Conservation (phyloP, 306 rosid genomes). For the Malus orientalis region DNA sequence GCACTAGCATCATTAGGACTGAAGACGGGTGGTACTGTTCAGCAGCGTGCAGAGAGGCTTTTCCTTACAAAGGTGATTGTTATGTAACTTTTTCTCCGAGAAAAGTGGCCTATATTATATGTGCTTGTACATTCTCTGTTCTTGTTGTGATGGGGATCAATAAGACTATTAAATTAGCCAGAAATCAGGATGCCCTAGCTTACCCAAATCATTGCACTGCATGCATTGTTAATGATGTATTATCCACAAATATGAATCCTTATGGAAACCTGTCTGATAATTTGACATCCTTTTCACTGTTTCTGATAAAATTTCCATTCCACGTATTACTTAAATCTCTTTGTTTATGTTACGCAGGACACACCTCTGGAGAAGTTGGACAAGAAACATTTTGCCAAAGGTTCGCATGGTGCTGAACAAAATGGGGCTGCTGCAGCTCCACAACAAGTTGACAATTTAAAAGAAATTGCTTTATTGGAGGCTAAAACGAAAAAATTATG, state of each 20-base stretch:
- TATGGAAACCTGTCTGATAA: neutral
- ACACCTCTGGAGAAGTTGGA: constrained; percentile 84
- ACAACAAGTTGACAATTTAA: constrained; percentile 43
- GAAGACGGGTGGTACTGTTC: constrained; percentile 83
- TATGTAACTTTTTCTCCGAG: neutral
- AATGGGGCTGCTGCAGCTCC: constrained; percentile 46
- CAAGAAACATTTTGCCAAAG: constrained; percentile 80
- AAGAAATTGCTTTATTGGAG: constrained; percentile 72
- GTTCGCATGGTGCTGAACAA: constrained; percentile 38
- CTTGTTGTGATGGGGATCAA: neutral
- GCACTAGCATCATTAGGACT: constrained; percentile 75
- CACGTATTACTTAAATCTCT: constrained; percentile 2
- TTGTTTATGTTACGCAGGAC: constrained; percentile 42
- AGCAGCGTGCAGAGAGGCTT: constrained; percentile 97
- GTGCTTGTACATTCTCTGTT: neutral
- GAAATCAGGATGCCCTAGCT: neutral
- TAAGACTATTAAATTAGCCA: neutral
- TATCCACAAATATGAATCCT: neutral
- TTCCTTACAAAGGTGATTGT: constrained; percentile 74
- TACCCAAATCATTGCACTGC: neutral
- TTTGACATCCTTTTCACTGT: neutral
- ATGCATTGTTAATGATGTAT: neutral
- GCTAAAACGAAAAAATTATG: constrained; percentile 64
- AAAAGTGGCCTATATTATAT: neutral
- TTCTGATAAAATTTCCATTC: neutral